Base-by-base conservation (phyloP, 306 rosid species). In the Lathyrus aphaca region DNA sequence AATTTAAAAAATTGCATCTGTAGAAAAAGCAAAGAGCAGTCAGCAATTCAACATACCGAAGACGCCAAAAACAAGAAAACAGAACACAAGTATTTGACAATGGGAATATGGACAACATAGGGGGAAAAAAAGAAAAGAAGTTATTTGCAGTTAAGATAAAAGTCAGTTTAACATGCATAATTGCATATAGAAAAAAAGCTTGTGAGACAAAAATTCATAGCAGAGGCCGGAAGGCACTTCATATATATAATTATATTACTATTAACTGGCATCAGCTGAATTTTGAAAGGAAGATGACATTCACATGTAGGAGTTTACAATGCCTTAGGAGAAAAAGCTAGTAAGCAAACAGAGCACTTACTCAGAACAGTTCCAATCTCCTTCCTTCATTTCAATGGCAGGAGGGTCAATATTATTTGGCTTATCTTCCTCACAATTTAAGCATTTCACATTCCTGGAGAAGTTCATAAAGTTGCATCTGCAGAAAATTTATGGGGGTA, bases 401-500 rank as follows among this genome's bases (percentile, higher is more conserved):
- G 68, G 39, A 27, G 3, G 18, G 15, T 51, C 74, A 71, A 40
- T 71, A 39, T 71, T 77, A 81, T 79, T 77, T n/a, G 91, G 96
- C 72, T 68, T 86, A 60, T 83, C 82, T 73, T 86, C 88, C 0
- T 82, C 74, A 74, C 98, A 92, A 46, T 80, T 71, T 18, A 70
- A 81, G 85, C 98, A 92, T 46, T 43, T 80, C 27, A 10, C 12
- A 66, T 92, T 92, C 74, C 86, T 88, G 1, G 88, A 12, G 8
- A 92, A 89, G 88, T 92, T 92, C 88, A 88, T 73, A 78, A 85
- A 92, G 64, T 83, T 88, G 88, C 97, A 90, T 72, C 95, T 88
- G 87, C 85, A 81, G 73, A 49, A 71, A 45, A 59, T 23, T 53
- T 44, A 10, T 42, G 59, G 40, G 39, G 6, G 39, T 25, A 18